These are phyloP conservation scores for Colletotrichum cuscutae DNA, from an alignment of 2,329 filamentous ascomycete species.

Conservation along the genomic window DNA sequence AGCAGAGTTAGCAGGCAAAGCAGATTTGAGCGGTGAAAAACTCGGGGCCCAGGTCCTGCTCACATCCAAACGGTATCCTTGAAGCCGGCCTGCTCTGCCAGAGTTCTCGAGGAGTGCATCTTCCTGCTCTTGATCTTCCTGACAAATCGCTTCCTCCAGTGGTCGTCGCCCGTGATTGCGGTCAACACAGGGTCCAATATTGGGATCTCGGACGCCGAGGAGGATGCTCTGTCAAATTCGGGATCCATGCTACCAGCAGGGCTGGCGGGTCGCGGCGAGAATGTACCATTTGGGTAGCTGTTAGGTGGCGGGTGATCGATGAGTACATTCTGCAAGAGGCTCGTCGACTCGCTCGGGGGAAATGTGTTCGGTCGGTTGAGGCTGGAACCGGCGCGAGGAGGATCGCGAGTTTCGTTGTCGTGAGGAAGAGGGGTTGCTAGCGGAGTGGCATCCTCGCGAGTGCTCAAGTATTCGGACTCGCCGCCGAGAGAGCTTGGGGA, in stretches of 20 bases:
- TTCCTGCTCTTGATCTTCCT: constrained; percentile 69
- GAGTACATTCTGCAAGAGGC: constrained; percentile 53
- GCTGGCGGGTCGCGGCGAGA: constrained; percentile 73
- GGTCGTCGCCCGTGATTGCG: constrained; percentile 50
- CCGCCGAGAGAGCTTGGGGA: constrained; percentile 32
- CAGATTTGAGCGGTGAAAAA: constrained; percentile 40
- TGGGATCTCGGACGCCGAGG: constrained; percentile 45
- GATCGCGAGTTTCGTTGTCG: constrained; percentile 33
- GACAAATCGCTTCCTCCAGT: constrained; percentile 62
- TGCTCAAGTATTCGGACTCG: constrained; percentile 36
- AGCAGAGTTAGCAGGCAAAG: neutral
- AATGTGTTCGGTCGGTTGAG: constrained; percentile 21
- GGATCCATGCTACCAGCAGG: constrained; percentile 50
- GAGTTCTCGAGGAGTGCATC: constrained; percentile 76
- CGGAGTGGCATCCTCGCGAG: constrained; percentile 33
- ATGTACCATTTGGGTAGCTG: constrained; percentile 78
- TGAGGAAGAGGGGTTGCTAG: constrained; percentile 30
- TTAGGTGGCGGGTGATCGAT: constrained; percentile 55
- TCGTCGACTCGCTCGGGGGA: constrained; percentile 59
- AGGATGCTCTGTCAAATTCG: constrained; percentile 47
- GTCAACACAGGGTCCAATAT: constrained; percentile 52
- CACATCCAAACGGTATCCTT: constrained; percentile 80
- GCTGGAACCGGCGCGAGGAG: constrained; percentile 40
- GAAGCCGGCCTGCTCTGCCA: constrained; percentile 79
- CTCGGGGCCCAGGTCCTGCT: neutral